Evolutionary conservation across 2,329 filamentous ascomycete genomes (phyloP).

Genomic region (Trichoderma sp.): DNA sequence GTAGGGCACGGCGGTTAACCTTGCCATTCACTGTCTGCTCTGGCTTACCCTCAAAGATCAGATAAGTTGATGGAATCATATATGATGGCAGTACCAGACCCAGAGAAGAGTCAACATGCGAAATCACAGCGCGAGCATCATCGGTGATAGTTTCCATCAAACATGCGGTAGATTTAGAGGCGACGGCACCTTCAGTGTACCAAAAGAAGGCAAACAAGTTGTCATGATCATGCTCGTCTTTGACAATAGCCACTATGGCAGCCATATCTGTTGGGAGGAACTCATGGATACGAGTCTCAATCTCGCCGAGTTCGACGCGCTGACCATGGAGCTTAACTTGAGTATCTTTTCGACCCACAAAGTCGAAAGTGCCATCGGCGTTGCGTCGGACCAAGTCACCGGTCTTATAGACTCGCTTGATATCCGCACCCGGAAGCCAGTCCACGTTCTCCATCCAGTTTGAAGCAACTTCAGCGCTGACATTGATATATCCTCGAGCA

Average conservation of each 20-base stretch:
- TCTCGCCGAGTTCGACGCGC: slow-evolving; percentile 28
- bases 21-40: slow-evolving; percentile 29
- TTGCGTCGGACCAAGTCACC: slow-evolving; percentile 29
- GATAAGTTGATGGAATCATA: slow-evolving; percentile 30
- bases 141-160: slow-evolving; percentile 23
- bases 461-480: slow-evolving; percentile 28
- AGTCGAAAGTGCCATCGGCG: slow-evolving; percentile 27
- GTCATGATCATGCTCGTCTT: slow-evolving; percentile 24
- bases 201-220: slow-evolving; percentile 28
- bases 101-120: slow-evolving; percentile 24
- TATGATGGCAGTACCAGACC: slow-evolving; percentile 27
- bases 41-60: slow-evolving; percentile 28
- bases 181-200: slow-evolving; percentile 21
- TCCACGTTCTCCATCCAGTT: slow-evolving; percentile 29
- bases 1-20: slow-evolving; percentile 20
- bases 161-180: neutral
- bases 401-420: slow-evolving; percentile 22
- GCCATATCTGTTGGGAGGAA: slow-evolving; percentile 19
- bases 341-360: slow-evolving; percentile 26
- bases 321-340: slow-evolving; percentile 29
- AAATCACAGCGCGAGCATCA: slow-evolving; percentile 15
- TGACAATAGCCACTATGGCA: slow-evolving; percentile 25
- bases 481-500: slow-evolving; percentile 32
- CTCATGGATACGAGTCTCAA: slow-evolving; percentile 25
- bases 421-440: slow-evolving; percentile 18